Conservation (phyloP, 163 green algal species). For the Volvox carteri region DNA sequence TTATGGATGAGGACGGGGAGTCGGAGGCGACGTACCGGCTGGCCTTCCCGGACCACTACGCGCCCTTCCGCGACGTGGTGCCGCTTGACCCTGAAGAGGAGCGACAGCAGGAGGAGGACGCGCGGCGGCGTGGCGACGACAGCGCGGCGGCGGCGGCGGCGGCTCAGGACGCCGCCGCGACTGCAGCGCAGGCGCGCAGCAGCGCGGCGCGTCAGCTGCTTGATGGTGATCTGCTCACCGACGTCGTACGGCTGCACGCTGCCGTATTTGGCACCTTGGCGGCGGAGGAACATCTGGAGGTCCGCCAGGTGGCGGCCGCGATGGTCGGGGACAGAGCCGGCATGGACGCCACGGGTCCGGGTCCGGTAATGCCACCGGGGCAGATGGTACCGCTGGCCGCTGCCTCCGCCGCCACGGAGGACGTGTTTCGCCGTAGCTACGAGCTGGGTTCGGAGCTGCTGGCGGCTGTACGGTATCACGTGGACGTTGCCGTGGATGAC, state of each 20-base stretch:
- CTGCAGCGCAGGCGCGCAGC: slow-evolving; percentile 63
- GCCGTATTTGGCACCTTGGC: slow-evolving; percentile 66
- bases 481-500: slow-evolving; percentile 64
- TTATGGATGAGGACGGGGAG: slow-evolving; percentile 85
- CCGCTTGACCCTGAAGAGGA: slow-evolving; percentile 34
- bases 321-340: neutral
- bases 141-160: too few relatives aligned
- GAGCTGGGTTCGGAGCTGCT: slow-evolving; percentile 53
- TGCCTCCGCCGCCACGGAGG: neutral
- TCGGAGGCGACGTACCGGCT: slow-evolving; percentile 83
- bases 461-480: slow-evolving; percentile 23
- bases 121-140: neutral
- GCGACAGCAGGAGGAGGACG: slow-evolving; percentile 23
- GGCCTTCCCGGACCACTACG: slow-evolving; percentile 81
- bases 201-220: slow-evolving; percentile 75
- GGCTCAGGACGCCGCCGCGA: slow-evolving; percentile 44
- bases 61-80: slow-evolving; percentile 85
- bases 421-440: slow-evolving; percentile 52
- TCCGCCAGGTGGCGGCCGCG: neutral
- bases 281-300: neutral
- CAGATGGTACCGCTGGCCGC: too few relatives aligned
- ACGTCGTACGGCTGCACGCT: slow-evolving; percentile 82
- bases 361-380: too few relatives aligned
- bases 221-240: slow-evolving; percentile 79
- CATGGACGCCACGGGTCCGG: neutral